Base-by-base conservation (phyloP, 1,139 yeast genomes). In the Yamadazyma diddensiae region DNA sequence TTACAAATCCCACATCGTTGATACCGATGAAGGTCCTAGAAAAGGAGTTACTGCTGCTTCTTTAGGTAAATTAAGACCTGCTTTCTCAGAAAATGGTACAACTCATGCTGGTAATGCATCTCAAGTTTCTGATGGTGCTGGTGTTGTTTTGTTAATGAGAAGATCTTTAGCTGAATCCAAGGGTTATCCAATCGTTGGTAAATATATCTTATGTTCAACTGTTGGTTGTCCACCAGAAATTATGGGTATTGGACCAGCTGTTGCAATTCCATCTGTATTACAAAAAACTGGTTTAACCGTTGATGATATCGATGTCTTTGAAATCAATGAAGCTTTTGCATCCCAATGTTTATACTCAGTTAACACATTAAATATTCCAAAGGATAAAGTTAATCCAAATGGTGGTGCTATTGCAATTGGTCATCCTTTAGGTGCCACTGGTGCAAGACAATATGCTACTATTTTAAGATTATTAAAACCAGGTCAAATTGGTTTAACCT, bases 341-440 rank as follows among this genome's bases (percentile, higher is more conserved):
- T 94, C 94, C 10, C 97, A 90, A 67, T 87, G 94, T 38, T 63
- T 90, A 36, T 90, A 75, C 67, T 82, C 92, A 39, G 73, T 86
- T 33, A 69, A 72, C 43, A 68, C 75, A 28, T 71, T 77, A 49
- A 79, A 82, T 39, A 76, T 90, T 43, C 90, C 88, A 39, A 42
- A 59, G 36, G 73, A 70, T 35, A 86, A 80, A 59, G 90, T 88
- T 50, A 90, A 90, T 65, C 86, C 90, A 43, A 79, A 82, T 54
- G 97, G 97, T 55, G 97, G 97, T 55, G 97, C 97, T 37, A 88
- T 90, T 53, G 97, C 97, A 14, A 61, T 90, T 44, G 97, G 97
- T 28, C 97, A 90, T 61, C 97, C 97, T 41, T 73, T 90, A 50
- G 97, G 97, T 38, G 82, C 90, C 50, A 90, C 97, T 26, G 97